Evolutionary conservation across 331 rosid genomes (phyloP), one percentile per base, ranked within the genome.

Genomic region (Spiraea crenata): DNA sequence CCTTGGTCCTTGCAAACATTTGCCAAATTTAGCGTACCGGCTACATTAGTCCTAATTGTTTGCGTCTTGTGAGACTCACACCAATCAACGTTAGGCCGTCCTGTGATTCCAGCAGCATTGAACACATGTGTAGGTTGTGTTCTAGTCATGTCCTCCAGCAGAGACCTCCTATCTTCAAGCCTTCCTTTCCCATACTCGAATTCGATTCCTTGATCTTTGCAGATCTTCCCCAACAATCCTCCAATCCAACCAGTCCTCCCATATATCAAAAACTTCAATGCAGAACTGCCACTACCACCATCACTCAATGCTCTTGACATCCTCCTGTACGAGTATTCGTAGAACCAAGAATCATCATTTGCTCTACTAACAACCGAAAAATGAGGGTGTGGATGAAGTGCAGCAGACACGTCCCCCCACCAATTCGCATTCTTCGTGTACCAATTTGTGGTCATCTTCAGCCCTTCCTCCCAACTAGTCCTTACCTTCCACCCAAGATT

Each of bases 21-120:
- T 59, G 90, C 96, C 62, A 89, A 45, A 50, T 82, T 87, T 37
- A 89, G 54, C 1, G 85, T 81, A 1, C 92, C 92, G 3, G 76
- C 87, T 3, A 85, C 87, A 83, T 89, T 89, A 34, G 90, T 67
- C 72, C 88, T 83, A 64, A 86, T 80, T 10, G 91, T 86, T 68
- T 78, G 89, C 57, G 71, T 81, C 67, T 78, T 83, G 44, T 88
- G 90, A 70, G 84, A 85, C 41, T 85, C 90, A 78, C 93, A 83
- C 93, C 90, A 85, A 82, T 88, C 93, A 67, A 88, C 90, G 80
- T 88, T 88, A 7, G 93, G 93, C 17, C 93, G 82, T 56, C 93
- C 93, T 14, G 93, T 85, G 3, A 85, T 79, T 59, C 95, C 91
- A 57, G 95, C 91, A 40, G 91, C 88, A 80, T 65, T 88, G 63